phyloP scores from a whole-genome alignment of 2,329 filamentous ascomycete genomes.

The Dothideomycetes sp. region DNA sequence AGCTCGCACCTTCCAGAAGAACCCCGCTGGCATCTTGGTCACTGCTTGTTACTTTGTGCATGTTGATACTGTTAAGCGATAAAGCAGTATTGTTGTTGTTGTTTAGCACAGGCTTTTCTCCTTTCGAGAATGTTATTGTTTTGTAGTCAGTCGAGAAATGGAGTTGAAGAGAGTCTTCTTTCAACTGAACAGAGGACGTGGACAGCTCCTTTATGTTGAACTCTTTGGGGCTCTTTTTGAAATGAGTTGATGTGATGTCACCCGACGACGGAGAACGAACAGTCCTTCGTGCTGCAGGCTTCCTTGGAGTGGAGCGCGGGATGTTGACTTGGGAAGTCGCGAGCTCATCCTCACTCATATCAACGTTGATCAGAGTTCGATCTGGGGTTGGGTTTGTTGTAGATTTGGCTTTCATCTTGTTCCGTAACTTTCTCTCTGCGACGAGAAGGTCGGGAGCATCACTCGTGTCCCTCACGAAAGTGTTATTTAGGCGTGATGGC shows the following conservation, averaged over 20 bases:
- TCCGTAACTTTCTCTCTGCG: neutral
- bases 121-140: too few relatives aligned
- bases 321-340: neutral
- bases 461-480: conserved; percentile 3
- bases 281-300: neutral
- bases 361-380: neutral
- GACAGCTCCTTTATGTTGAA: too few relatives aligned
- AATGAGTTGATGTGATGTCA: neutral
- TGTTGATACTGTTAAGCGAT: neutral
- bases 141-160: too few relatives aligned
- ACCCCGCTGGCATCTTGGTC: neutral
- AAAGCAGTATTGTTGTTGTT: too few relatives aligned
- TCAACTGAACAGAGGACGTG: too few relatives aligned
- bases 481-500: neutral
- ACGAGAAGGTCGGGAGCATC: neutral
- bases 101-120: too few relatives aligned
- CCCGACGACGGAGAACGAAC: neutral
- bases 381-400: neutral
- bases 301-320: neutral
- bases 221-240: neutral
- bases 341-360: conserved; percentile 5
- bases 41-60: neutral
- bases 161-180: too few relatives aligned
- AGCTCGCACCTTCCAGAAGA: neutral
- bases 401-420: neutral